A percentile compares a stretch with the other conserved stretches of the same genome.
Conservation (phyloP, 106 monocot species). For the Dendrobium officinale region DNA sequence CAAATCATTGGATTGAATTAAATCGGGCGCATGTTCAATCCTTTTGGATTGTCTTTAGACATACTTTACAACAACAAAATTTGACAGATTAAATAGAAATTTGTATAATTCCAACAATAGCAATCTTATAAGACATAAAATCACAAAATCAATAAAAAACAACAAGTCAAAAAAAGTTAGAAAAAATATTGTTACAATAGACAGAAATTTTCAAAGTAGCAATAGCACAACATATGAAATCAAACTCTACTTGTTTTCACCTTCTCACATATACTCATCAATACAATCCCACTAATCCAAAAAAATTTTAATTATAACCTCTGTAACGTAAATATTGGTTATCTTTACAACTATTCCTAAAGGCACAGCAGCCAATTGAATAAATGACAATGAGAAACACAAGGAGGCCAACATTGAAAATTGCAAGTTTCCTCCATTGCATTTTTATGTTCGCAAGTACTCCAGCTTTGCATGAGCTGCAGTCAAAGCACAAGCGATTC, state of each 20-base stretch:
- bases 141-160: too few relatives aligned
- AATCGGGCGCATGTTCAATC: too few relatives aligned
- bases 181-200: too few relatives aligned
- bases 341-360: conserved; percentile 6
- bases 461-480: conserved; percentile 34
- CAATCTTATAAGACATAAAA: too few relatives aligned
- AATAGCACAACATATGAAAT: background rate
- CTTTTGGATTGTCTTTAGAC: too few relatives aligned
- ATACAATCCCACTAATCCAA: background rate
- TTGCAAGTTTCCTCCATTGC: conserved; percentile 25
- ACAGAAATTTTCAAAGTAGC: too few relatives aligned
- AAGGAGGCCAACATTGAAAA: conserved; percentile 21
- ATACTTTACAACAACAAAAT: too few relatives aligned
- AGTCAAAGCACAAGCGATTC: conserved; percentile 32
- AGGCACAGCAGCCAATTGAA: conserved; percentile 19
- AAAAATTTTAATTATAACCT: background rate
- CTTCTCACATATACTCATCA: background rate
- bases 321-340: background rate
- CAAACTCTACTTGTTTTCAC: background rate
- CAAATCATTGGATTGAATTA: too few relatives aligned
- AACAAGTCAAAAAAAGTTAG: too few relatives aligned
- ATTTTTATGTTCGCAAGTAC: conserved; percentile 17
- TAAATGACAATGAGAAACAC: conserved; percentile 26
- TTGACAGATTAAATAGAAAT: too few relatives aligned
- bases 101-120: too few relatives aligned